Conservation (phyloP, 495 filamentous ascomycete species). For the Penicillium longicatenatum region DNA sequence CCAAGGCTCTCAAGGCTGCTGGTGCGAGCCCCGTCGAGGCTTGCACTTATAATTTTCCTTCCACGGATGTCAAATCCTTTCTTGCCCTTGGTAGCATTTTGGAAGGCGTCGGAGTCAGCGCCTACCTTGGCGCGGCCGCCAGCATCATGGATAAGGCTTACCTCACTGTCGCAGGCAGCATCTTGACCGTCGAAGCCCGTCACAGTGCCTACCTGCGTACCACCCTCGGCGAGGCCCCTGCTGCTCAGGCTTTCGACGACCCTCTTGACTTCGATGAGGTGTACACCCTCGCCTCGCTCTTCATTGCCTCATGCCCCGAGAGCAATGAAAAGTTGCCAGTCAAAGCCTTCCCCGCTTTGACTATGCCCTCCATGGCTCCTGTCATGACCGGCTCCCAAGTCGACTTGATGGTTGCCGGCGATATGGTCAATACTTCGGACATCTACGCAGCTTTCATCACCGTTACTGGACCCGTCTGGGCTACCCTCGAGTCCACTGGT, state of each 20-base stretch:
- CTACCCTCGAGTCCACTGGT: conserved; percentile 20
- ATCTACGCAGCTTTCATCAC: conserved; percentile 39
- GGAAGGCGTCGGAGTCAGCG: conserved; percentile 56
- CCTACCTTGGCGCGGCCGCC: conserved; percentile 64
- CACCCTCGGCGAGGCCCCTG: conserved; percentile 48
- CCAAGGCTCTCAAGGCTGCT: conserved; percentile 48
- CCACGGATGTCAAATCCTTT: conserved; percentile 47
- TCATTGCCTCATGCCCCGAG: conserved; percentile 59
- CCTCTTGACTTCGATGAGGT: conserved; percentile 61
- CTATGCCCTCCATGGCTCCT: conserved; percentile 13
- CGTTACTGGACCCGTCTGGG: conserved; percentile 40
- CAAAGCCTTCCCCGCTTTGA: conserved; percentile 55
- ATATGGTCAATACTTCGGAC: not conserved
- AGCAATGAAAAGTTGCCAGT: conserved; percentile 57
- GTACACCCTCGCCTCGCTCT: conserved; percentile 59
- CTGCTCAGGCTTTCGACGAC: conserved; percentile 58
- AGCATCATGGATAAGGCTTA: conserved; percentile 53
- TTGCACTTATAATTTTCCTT: conserved; percentile 63
- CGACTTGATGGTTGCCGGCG: conserved; percentile 13
- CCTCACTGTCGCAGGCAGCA: conserved; percentile 62
- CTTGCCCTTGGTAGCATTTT: conserved; percentile 54
- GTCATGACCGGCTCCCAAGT: conserved; percentile 22
- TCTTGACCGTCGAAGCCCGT: conserved; percentile 62
- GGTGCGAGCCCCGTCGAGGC: conserved; percentile 49
- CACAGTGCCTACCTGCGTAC: conserved; percentile 61